phyloP scores from a whole-genome alignment of 2,329 filamentous ascomycete species.

The Epichloe hybrida region DNA sequence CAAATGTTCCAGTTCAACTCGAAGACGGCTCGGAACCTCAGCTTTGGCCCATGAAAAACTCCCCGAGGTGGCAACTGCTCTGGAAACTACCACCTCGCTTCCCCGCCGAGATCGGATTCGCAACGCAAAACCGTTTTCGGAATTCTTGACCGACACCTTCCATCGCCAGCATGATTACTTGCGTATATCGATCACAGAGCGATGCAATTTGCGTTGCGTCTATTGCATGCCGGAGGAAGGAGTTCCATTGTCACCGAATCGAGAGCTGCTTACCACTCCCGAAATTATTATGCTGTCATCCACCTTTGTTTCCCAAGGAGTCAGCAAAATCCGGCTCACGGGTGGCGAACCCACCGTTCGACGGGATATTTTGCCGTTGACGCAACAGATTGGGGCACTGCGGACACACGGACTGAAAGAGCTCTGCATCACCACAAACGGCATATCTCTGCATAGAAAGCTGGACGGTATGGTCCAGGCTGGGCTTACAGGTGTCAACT shows the following conservation, averaged over 20 bases:
- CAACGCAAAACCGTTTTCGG: slow-evolving; percentile 67
- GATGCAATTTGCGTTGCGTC: slow-evolving; percentile 87
- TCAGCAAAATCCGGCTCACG: slow-evolving; percentile 87
- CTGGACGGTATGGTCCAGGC: slow-evolving; percentile 86
- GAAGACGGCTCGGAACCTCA: slow-evolving; percentile 10
- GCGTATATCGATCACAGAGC: slow-evolving; percentile 88
- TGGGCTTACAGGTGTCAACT: slow-evolving; percentile 82
- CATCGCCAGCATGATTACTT: slow-evolving; percentile 89
- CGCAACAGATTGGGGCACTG: slow-evolving; percentile 76
- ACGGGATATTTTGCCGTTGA: slow-evolving; percentile 77
- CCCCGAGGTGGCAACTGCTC: slow-evolving; percentile 8
- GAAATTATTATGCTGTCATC: slow-evolving; percentile 88
- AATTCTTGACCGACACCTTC: slow-evolving; percentile 85
- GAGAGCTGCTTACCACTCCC: slow-evolving; percentile 77
- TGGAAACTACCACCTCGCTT: slow-evolving; percentile 10
- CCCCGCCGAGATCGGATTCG: slow-evolving; percentile 32
- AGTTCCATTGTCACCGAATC: slow-evolving; percentile 68
- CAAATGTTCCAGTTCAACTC: not conserved
- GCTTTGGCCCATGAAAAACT: slow-evolving; percentile 9
- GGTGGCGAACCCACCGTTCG: slow-evolving; percentile 92
- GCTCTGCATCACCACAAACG: slow-evolving; percentile 88
- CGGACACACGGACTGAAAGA: slow-evolving; percentile 66
- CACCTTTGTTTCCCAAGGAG: slow-evolving; percentile 86
- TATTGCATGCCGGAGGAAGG: slow-evolving; percentile 99
- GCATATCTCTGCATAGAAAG: slow-evolving; percentile 78